Conservation (phyloP, 2,329 filamentous ascomycete genomes). For the Thelonectria blattea region DNA sequence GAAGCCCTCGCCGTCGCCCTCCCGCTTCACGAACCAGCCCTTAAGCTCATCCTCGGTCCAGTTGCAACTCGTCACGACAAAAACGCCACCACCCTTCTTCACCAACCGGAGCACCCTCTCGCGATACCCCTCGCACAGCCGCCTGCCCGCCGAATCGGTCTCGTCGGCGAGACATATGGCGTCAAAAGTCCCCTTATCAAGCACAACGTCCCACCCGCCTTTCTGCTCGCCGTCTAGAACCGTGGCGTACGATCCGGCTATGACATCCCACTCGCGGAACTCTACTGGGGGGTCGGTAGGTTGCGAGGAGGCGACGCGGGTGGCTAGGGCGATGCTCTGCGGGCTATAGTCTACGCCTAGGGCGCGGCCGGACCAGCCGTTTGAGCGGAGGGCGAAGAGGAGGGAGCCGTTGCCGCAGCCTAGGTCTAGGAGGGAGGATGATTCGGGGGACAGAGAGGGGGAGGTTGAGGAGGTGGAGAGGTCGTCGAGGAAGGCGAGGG, state of each 20-base stretch:
- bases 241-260: slow-evolving; percentile 49
- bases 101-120: slow-evolving; percentile 72
- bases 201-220: slow-evolving; percentile 81
- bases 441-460: slow-evolving; percentile 32
- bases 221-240: slow-evolving; percentile 42
- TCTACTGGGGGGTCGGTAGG: slow-evolving; percentile 41
- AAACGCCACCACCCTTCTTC: slow-evolving; percentile 70
- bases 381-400: slow-evolving; percentile 77
- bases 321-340: slow-evolving; percentile 75
- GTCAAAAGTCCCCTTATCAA: slow-evolving; percentile 99
- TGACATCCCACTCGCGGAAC: slow-evolving; percentile 68
- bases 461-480: slow-evolving; percentile 36
- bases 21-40: slow-evolving; percentile 71
- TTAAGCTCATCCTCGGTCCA: slow-evolving; percentile 92
- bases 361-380: slow-evolving; percentile 69
- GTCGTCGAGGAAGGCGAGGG: slow-evolving; percentile 70
- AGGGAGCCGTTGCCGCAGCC: slow-evolving; percentile 95
- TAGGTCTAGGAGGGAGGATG: slow-evolving; percentile 78
- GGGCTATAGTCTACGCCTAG: slow-evolving; percentile 89
- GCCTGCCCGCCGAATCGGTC: slow-evolving; percentile 56
- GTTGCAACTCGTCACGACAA: slow-evolving; percentile 95
- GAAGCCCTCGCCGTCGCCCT: slow-evolving; percentile 49
- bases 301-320: slow-evolving; percentile 58
- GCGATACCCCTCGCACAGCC: slow-evolving; percentile 78
- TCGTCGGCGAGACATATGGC: slow-evolving; percentile 80